Base-by-base conservation (phyloP, 202 grass and related monocot genomes). In the Eragrostis tef region DNA sequence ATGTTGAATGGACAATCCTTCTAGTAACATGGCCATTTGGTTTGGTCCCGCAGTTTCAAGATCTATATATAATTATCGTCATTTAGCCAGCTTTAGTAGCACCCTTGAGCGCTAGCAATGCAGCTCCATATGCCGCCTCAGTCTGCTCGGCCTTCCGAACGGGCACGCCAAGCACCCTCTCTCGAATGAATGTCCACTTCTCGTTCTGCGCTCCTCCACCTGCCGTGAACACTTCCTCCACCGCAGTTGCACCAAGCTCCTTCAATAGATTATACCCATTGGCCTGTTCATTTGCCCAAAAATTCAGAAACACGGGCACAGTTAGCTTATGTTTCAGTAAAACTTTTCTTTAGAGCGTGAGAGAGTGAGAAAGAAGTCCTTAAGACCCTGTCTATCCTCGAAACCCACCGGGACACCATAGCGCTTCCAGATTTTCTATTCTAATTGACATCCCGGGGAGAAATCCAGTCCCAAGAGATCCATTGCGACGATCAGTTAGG, bases 91-190 rank as follows among this genome's bases (percentile, higher is more conserved):
- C 34, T 19, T 20, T 58, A 58, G 20, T 58, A 58, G 75, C 90
- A 59, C 90, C 84, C 78, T 87, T 93, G 41, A 87, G 79, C 27
- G 93, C 93, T 4, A 97, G 86, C 49, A 91, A 49, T 9, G 93
- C 93, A 8, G 90, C 84, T 78, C 93, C 93, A 25, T 87, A 97
- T 4, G 93, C 93, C 4, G 93, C 93, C 81, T 97, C 93, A 0
- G 93, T 97, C 69, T 97, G 86, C 12, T 49, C 71, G 0, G 93
- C 93, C 84, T 86, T 91, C 19, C 52, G 67, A 11, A 91, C 93
- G 0, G 86, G 82, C 68, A 97, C 83, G 15, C 91, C 88, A 5
- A 97, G 90, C 73, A 97, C 81, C 71, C 90, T 97, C 84, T 75
- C 81, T 47, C 88, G 79, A 41, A 93, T 93, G 31, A 43, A 79